These are phyloP conservation scores for Aspergillus olivimuriae DNA, from an alignment of 495 filamentous ascomycete species.

Conservation along the genomic window DNA sequence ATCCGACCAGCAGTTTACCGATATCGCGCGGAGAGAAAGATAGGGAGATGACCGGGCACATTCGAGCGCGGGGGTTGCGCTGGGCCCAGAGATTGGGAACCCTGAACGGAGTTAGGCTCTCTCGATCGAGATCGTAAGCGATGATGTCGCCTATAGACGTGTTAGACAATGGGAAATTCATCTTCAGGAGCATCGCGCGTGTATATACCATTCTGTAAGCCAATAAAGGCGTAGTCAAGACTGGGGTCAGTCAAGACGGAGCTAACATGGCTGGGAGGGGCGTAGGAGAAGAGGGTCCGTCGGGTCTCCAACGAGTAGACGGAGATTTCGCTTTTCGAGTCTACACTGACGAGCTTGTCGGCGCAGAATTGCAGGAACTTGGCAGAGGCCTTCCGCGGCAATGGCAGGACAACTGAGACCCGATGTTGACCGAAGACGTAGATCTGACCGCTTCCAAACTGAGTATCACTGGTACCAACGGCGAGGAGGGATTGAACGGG, in stretches of 20 bases:
- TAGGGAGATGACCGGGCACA: conserved; percentile 63
- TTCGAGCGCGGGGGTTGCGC: conserved; percentile 48
- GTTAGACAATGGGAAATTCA: conserved; percentile 10
- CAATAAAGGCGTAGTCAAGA: conserved; percentile 85
- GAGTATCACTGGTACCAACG: conserved; percentile 80
- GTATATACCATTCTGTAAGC: conserved; percentile 56
- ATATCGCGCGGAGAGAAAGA: conserved; percentile 87
- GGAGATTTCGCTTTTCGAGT: conserved; percentile 74
- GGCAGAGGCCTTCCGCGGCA: conserved; percentile 62
- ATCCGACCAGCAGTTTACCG: conserved; percentile 84
- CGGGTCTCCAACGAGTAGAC: conserved; percentile 69
- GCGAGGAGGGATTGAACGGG: conserved; percentile 90
- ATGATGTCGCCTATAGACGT: conserved; percentile 60
- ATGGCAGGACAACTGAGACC: conserved; percentile 59
- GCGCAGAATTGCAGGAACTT: conserved; percentile 67
- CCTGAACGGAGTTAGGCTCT: conserved; percentile 64
- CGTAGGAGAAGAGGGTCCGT: conserved; percentile 53
- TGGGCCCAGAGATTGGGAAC: conserved; percentile 81
- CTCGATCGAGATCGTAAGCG: conserved; percentile 84
- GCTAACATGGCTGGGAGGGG: conserved; percentile 65
- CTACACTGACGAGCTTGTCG: conserved; percentile 75
- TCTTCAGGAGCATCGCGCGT: background rate
- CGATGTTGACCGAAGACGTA: conserved; percentile 86
- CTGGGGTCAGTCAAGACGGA: conserved; percentile 74
- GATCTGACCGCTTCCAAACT: conserved; percentile 72